Percentiles rank a stretch among this genome's conserved stretches.
These are phyloP conservation scores for Lindgomyces ingoldianus DNA, from an alignment of 495 filamentous ascomycete species.

Conservation along the genomic window DNA sequence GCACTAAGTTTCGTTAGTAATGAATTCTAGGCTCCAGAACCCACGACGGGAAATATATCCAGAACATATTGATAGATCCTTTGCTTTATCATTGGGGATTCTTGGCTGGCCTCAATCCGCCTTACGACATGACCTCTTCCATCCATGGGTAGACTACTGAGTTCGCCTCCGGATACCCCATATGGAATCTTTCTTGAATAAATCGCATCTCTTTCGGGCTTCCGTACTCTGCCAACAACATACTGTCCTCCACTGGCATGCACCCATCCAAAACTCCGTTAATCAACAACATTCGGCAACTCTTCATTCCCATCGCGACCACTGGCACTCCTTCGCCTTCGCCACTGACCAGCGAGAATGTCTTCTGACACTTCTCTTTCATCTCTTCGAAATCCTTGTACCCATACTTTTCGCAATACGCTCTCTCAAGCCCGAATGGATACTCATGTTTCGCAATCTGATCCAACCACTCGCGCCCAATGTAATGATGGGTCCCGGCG, in stretches of 20 bases:
- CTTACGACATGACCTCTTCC: constrained; percentile 24
- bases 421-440: constrained; percentile 56
- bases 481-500: constrained; percentile 70
- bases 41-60: too few relatives aligned
- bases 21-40: too few relatives aligned
- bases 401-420: constrained; percentile 58
- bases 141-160: constrained; percentile 29
- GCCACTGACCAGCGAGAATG: constrained; percentile 67
- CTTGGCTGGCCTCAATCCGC: too few relatives aligned
- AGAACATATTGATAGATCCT: too few relatives aligned
- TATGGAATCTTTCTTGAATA: constrained; percentile 22
- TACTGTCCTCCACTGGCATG: constrained; percentile 75
- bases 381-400: constrained; percentile 61
- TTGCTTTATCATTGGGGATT: too few relatives aligned
- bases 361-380: constrained; percentile 59
- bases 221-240: constrained; percentile 69
- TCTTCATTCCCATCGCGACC: constrained; percentile 50
- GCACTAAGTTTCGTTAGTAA: too few relatives aligned
- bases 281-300: constrained; percentile 62
- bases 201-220: constrained; percentile 68
- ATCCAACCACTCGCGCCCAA: constrained; percentile 63
- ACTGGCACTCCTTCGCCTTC: constrained; percentile 55
- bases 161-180: constrained; percentile 34
- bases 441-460: constrained; percentile 71
- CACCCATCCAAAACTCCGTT: constrained; percentile 56